These are phyloP conservation scores for Oropetium thomaeum DNA, from an alignment of 176 grass and related monocot species.

Conservation along the genomic window DNA sequence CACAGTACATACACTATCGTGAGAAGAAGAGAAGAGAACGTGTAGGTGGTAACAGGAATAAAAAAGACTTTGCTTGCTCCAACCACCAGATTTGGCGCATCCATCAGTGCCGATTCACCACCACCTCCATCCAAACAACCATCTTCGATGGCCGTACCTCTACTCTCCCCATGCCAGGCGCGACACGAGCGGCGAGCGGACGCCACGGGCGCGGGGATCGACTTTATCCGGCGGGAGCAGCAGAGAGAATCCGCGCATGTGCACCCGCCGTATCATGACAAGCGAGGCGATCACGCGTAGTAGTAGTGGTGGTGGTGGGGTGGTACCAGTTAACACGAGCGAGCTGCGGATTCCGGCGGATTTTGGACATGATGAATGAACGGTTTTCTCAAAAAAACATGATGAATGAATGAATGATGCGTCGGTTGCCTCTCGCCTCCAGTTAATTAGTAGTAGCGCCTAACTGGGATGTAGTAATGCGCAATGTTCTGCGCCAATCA, in stretches of 20 bases:
- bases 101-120: background rate
- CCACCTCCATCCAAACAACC: constrained; percentile 1
- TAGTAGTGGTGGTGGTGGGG: too few species aligned
- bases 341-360: constrained; percentile 19
- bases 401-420: background rate
- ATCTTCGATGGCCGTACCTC: background rate
- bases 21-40: too few species aligned
- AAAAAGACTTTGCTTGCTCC: background rate
- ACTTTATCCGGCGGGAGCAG: background rate
- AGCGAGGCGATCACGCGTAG: background rate
- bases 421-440: constrained; percentile 9
- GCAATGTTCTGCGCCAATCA: constrained; percentile 27
- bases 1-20: constrained; percentile 1
- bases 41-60: background rate
- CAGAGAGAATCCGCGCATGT: constrained; percentile 40
- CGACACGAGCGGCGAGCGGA: background rate
- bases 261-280: constrained; percentile 35
- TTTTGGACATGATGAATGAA: background rate
- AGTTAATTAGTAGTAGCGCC: constrained; percentile 2
- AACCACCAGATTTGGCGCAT: constrained; percentile 36
- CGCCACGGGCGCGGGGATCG: background rate
- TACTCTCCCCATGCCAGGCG: too few species aligned
- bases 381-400: too few species aligned
- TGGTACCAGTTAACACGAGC: too few species aligned
- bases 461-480: background rate